These are phyloP conservation scores for Salix arbutifolia DNA, from an alignment of 345 rosid genomes.

Conservation along the genomic window DNA sequence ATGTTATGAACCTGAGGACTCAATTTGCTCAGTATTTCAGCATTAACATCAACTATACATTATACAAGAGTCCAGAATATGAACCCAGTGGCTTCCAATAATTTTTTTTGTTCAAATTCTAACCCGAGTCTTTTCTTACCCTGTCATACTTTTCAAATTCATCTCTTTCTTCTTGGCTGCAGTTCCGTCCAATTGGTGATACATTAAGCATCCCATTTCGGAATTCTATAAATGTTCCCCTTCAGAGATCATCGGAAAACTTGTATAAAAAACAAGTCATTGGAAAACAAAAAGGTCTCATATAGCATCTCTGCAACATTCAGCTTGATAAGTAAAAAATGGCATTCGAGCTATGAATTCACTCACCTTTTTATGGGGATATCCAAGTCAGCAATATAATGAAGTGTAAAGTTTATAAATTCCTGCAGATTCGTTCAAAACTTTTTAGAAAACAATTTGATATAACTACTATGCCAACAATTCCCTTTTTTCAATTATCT, in stretches of 20 bases:
- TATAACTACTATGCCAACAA: background rate
- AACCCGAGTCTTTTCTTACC: slow-evolving; percentile 36
- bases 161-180: slow-evolving; percentile 99
- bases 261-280: background rate
- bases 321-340: slow-evolving; percentile 2
- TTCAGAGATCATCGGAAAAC: slow-evolving; percentile 20
- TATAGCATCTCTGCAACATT: background rate
- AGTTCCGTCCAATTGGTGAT: slow-evolving; percentile 95
- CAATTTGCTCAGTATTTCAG: slow-evolving; percentile 14
- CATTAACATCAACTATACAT: slow-evolving; percentile 2
- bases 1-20: slow-evolving; percentile 72
- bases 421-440: slow-evolving; percentile 53
- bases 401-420: slow-evolving; percentile 72
- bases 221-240: slow-evolving; percentile 98
- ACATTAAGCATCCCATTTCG: slow-evolving; percentile 96
- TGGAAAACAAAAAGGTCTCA: slow-evolving; percentile 2
- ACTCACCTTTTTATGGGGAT: slow-evolving; percentile 89
- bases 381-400: slow-evolving; percentile 93
- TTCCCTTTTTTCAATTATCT: background rate
- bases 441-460: slow-evolving; percentile 8
- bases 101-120: background rate
- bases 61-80: slow-evolving; percentile 6
- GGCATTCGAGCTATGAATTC: background rate
- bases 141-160: slow-evolving; percentile 92
- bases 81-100: background rate